Percentiles rank a stretch among this genome's conserved stretches.
Evolutionary conservation across 805 yeast species (phyloP).

Genomic region (Saccharomyces paradoxus): DNA sequence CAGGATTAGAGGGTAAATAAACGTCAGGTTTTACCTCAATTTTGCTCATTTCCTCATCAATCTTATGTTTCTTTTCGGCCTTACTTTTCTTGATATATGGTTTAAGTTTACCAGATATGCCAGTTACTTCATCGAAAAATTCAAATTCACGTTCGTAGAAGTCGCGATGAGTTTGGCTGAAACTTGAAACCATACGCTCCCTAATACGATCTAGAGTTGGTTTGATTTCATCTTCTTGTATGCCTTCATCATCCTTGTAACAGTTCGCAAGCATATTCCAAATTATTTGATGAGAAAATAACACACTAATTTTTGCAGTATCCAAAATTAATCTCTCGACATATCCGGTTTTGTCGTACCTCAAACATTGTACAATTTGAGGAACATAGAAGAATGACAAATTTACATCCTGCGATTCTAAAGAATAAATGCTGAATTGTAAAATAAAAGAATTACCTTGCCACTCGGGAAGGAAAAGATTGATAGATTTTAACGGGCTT

Average conservation of each 20-base stretch:
- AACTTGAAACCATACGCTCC: slow-evolving; percentile 50
- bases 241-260: slow-evolving; percentile 81
- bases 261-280: slow-evolving; percentile 97
- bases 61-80: slow-evolving; percentile 91
- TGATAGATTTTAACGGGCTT: slow-evolving; percentile 78
- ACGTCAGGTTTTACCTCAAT: slow-evolving; percentile 73
- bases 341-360: slow-evolving; percentile 77
- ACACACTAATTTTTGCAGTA: slow-evolving; percentile 80
- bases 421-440: slow-evolving; percentile 84
- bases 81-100: slow-evolving; percentile 90
- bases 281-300: slow-evolving; percentile 94
- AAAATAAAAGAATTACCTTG: slow-evolving; percentile 57
- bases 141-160: slow-evolving; percentile 79
- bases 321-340: slow-evolving; percentile 84
- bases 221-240: slow-evolving; percentile 70
- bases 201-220: slow-evolving; percentile 74
- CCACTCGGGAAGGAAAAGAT: slow-evolving; percentile 68
- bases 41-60: slow-evolving; percentile 88
- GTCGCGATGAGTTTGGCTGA: slow-evolving; percentile 49
- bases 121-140: slow-evolving; percentile 85
- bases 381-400: slow-evolving; percentile 94
- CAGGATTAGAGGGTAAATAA: slow-evolving; percentile 92
- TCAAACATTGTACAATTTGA: slow-evolving; percentile 86
- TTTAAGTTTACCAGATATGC: slow-evolving; percentile 87
- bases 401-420: slow-evolving; percentile 80